phyloP scores from a whole-genome alignment of 129 eudicot genomes.

The Daucus carota region DNA sequence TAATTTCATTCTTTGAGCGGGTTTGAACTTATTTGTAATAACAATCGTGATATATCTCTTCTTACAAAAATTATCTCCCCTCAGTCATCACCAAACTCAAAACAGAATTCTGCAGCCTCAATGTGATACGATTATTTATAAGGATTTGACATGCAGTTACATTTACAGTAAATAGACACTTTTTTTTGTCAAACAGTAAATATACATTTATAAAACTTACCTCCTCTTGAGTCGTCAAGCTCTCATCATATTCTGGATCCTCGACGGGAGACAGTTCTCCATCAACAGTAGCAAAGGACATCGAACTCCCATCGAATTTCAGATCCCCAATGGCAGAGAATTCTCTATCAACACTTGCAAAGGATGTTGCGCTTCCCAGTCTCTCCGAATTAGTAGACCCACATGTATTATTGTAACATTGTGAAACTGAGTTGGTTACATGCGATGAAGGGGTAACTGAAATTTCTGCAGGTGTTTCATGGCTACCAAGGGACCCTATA shows the following conservation, averaged over 20 bases:
- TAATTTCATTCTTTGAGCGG: neutral
- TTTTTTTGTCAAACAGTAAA: too few species aligned
- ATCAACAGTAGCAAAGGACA: neutral
- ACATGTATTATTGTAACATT: conserved; percentile 19
- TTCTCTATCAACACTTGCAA: conserved; percentile 26
- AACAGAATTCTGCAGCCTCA: conserved; percentile 20
- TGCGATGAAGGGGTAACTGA: conserved; percentile 56
- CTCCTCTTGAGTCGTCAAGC: conserved; percentile 33
- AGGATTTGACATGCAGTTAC: neutral
- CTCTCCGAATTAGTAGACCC: conserved; percentile 19
- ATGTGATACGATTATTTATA: conserved; percentile 18
- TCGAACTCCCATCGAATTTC: conserved; percentile 18
- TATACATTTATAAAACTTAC: neutral
- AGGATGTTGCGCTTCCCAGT: conserved; percentile 34
- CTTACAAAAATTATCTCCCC: neutral
- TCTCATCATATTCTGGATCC: conserved; percentile 17
- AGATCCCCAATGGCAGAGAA: conserved; percentile 13
- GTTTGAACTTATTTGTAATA: neutral
- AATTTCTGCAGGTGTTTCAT: conserved; percentile 23
- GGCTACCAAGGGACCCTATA: conserved; percentile 9
- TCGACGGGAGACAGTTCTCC: neutral
- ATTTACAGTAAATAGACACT: neutral
- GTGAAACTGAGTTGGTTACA: conserved; percentile 26
- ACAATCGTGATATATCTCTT: neutral
- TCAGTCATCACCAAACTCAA: neutral